Evolutionary conservation across 1,284 basidiomycete genomes (phyloP).

Genomic region (Inonotus hispidus): DNA sequence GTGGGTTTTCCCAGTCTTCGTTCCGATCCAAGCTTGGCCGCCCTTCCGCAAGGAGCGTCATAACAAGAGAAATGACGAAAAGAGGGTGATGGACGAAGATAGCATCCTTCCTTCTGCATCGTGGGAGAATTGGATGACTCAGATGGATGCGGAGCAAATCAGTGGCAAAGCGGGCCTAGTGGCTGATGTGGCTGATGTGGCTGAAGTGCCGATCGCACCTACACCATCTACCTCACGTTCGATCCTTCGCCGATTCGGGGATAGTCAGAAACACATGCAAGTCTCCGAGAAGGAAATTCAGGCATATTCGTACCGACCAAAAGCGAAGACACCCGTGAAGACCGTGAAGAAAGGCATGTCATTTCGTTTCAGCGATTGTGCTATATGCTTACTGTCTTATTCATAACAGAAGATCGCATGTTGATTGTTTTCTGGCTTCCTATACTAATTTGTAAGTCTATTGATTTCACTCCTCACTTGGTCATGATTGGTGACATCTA

Average conservation of each 20-base stretch:
- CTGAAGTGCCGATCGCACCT: constrained; percentile 16
- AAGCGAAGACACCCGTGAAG: constrained; percentile 42
- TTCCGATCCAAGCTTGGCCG: constrained; percentile 65
- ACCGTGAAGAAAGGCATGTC: constrained; percentile 67
- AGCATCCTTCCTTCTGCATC: constrained; percentile 35
- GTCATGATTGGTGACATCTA: not conserved
- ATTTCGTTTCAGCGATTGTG: not conserved
- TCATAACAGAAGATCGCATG: constrained; percentile 83
- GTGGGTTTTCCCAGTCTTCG: constrained; percentile 72
- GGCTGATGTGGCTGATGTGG: constrained; percentile 21
- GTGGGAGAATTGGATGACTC: constrained; percentile 71
- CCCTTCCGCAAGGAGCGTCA: constrained; percentile 51
- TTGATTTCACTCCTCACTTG: not conserved
- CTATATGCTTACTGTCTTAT: not conserved
- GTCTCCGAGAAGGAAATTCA: constrained; percentile 62
- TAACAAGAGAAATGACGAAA: constrained; percentile 28
- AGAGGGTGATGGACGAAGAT: constrained; percentile 32
- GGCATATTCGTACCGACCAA: constrained; percentile 58
- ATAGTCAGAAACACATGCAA: constrained; percentile 36
- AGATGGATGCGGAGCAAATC: constrained; percentile 39
- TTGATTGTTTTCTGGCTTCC: constrained; percentile 92
- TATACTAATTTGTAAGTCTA: constrained; percentile 70
- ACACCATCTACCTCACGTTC: constrained; percentile 23
- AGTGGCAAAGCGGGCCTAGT: constrained; percentile 9
- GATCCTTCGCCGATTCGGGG: constrained; percentile 38